Evolutionary conservation across 805 yeast species (phyloP), one percentile per base, ranked within the genome.

Genomic region (Kodamaea nitidulidarum): DNA sequence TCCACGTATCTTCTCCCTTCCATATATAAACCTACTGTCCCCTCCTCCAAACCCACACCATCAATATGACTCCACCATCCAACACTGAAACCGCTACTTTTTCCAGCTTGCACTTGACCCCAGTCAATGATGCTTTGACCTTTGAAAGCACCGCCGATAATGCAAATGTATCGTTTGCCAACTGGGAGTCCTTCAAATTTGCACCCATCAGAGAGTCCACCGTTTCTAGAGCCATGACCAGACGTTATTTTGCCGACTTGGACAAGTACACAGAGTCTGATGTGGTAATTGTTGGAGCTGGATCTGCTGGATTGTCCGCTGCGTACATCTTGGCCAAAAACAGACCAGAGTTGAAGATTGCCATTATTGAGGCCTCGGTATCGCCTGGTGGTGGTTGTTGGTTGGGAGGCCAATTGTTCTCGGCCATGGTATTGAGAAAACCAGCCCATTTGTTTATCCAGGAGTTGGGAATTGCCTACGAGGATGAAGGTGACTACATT

Each of bases 341-440:
- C 54, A 75, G 90, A 58, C 90, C 91, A 11, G 88, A 83, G 48
- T 66, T 83, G 50, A 82, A 79, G 58, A 76, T 83, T 47, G 86
- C 87, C 44, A 78, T 81, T 46, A 72, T 83, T 42, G 91, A 83
- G 63, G 81, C 86, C 25, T 73, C 75, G 46, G 86, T 82, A n/a
- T 72, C 84, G 24, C 83, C 84, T 40, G 90, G 90, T 42, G 91
- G 90, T 46, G 91, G 91, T 20, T 78, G 84, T 42, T 81, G 84
- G 81, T 67, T 83, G 34, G 87, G 87, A 40, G 91, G 88, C 9
- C 87, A 80, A 58, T 65, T 83, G 45, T 81, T 83, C 60, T 76
- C 84, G 20, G 88, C 88, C 27, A 82, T 82, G 88, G 78, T 83
- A 38, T 67, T 81, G 73, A 76, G 90, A 63, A 83, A 83, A 61